Evolutionary conservation across 768 basidiomycete genomes (phyloP).

Genomic region (Suillus bovinus): DNA sequence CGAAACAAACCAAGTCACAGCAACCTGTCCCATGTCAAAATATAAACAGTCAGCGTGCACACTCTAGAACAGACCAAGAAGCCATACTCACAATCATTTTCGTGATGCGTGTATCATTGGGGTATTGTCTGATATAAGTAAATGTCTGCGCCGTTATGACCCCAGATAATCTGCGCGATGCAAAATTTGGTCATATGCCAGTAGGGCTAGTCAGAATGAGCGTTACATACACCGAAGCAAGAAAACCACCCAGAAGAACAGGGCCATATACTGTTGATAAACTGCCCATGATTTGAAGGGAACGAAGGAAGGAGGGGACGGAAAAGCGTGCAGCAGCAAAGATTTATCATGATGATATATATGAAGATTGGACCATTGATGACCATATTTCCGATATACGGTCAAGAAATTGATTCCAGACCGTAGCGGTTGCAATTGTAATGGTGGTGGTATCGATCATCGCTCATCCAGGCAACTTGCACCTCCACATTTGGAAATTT

Average conservation of each 20-base stretch:
- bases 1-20: slow-evolving; percentile 22
- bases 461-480: background rate
- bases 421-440: background rate
- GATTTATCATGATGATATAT: background rate
- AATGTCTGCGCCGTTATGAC: slow-evolving; percentile 28
- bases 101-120: slow-evolving; percentile 18
- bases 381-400: background rate
- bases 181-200: background rate
- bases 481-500: background rate
- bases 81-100: slow-evolving; percentile 25
- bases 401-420: background rate
- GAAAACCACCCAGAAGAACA: slow-evolving; percentile 31
- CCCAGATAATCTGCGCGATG: slow-evolving; percentile 25
- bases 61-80: background rate
- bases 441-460: background rate
- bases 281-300: slow-evolving; percentile 7
- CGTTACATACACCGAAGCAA: slow-evolving; percentile 26
- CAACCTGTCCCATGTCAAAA: slow-evolving; percentile 20
- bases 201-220: background rate
- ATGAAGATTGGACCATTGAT: background rate
- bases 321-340: background rate
- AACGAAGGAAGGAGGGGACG: background rate
- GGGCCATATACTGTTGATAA: slow-evolving; percentile 26
- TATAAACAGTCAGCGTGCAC: background rate
- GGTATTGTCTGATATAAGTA: slow-evolving; percentile 31